These are phyloP conservation scores for Candida cerambycidarum DNA, from an alignment of 805 yeast genomes.

Conservation along the genomic window DNA sequence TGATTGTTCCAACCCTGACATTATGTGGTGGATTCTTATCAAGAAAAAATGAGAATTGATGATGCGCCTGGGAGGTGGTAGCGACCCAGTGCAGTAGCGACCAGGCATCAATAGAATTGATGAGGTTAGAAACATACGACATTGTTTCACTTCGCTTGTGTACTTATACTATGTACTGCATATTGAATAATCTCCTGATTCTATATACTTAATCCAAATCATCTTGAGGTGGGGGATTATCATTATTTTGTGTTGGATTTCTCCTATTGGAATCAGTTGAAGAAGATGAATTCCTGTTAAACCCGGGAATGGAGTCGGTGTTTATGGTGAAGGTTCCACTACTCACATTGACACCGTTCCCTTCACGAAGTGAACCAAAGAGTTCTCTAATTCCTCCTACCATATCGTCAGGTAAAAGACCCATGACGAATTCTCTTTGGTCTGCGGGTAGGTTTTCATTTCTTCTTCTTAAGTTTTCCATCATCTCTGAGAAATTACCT, in stretches of 20 bases:
- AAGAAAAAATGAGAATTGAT: background rate
- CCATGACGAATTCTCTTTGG: slow-evolving; percentile 14
- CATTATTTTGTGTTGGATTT: no score
- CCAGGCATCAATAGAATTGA: no score
- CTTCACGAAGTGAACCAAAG: slow-evolving; percentile 14
- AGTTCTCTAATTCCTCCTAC: slow-evolving; percentile 14
- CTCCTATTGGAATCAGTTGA: no score
- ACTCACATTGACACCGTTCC: background rate
- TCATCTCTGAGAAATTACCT: background rate
- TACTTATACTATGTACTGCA: no score
- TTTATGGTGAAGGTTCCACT: background rate
- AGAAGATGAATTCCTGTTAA: background rate
- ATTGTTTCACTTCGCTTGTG: no score
- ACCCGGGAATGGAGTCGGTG: background rate
- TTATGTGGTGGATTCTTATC: slow-evolving; percentile 12
- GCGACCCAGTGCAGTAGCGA: no score
- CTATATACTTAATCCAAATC: slow-evolving; percentile 9
- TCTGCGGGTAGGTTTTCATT: background rate
- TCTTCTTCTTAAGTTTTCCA: background rate
- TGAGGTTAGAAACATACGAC: no score
- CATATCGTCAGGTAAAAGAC: slow-evolving; percentile 16
- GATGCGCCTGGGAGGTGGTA: no score
- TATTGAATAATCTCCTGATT: no score
- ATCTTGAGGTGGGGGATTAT: slow-evolving; percentile 2
- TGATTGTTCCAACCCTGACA: slow-evolving; percentile 50